Percentiles rank a stretch among this genome's conserved stretches.
These are phyloP conservation scores for Trametes sanguinea DNA, from an alignment of 768 basidiomycete species.

Conservation along the genomic window DNA sequence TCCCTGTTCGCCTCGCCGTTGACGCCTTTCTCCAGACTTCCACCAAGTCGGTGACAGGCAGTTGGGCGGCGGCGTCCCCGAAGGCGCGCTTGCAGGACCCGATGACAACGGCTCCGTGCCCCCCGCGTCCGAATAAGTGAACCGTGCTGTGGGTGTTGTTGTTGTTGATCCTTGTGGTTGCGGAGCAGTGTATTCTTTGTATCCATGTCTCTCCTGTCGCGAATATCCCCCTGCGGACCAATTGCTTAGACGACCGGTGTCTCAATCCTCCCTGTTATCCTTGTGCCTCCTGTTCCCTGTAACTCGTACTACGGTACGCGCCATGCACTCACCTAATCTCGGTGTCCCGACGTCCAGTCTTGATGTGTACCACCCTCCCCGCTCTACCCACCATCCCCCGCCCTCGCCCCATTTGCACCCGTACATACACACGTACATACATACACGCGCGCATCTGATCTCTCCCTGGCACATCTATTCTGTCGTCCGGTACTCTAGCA, in stretches of 20 bases:
- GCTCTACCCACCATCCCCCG: not conserved
- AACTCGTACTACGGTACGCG: not conserved
- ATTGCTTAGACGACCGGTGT: constrained; percentile 11
- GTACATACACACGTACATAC: not conserved
- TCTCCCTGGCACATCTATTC: constrained; percentile 1
- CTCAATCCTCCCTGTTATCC: not conserved
- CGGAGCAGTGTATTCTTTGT: constrained; percentile 11
- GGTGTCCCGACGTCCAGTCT: not conserved
- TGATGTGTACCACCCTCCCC: too few relatives aligned
- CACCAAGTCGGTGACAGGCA: constrained; percentile 70
- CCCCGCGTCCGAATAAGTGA: constrained; percentile 13
- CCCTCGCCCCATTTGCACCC: not conserved
- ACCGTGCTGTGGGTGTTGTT: not conserved
- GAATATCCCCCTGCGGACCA: constrained; percentile 10
- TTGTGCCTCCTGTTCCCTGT: not conserved
- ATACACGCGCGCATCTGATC: constrained; percentile 1
- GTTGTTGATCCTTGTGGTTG: not conserved
- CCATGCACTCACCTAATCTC: not conserved
- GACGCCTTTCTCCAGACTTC: constrained; percentile 54
- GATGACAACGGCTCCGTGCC: constrained; percentile 37
- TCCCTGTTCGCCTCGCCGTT: not conserved
- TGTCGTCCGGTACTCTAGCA: constrained; percentile 4
- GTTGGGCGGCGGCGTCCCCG: constrained; percentile 44
- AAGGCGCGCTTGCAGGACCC: constrained; percentile 71
- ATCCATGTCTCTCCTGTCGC: constrained; percentile 2